Evolutionary conservation across 78 protist genomes (phyloP).

Genomic region (Protostelium mycophagum): DNA sequence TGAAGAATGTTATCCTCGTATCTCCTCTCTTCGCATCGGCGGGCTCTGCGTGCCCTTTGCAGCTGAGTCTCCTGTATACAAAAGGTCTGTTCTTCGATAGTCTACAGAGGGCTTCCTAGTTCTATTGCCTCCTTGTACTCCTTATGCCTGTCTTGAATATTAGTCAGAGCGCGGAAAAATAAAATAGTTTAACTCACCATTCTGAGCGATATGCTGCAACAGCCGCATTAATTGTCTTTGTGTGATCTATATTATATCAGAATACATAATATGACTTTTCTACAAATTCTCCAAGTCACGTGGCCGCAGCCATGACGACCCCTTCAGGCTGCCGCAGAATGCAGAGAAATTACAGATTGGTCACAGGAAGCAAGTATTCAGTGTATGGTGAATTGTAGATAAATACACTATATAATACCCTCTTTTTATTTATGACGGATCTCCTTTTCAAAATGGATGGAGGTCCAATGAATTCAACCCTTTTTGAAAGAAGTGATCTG

Average conservation of each 20-base stretch:
- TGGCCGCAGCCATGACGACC: background rate
- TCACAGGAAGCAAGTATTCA: too few species aligned
- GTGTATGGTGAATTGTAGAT: too few species aligned
- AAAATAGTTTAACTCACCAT: background rate
- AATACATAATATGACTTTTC: too few species aligned
- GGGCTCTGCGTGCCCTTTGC: too few species aligned
- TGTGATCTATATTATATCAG: background rate
- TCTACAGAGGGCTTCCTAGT: background rate
- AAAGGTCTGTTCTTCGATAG: background rate
- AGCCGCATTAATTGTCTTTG: constrained; percentile 1
- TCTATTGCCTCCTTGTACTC: background rate
- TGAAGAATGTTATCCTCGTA: too few species aligned
- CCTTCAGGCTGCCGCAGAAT: background rate
- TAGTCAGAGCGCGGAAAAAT: background rate
- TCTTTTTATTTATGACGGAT: too few species aligned
- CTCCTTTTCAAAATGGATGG: too few species aligned
- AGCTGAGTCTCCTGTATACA: background rate
- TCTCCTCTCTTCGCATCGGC: too few species aligned
- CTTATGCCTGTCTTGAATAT: background rate
- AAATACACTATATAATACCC: too few species aligned
- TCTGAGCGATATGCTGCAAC: background rate
- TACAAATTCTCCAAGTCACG: background rate
- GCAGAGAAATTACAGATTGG: too few species aligned
- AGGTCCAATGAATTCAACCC: too few species aligned
- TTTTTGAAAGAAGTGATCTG: too few species aligned